Percentiles rank a stretch among this genome's conserved stretches.
Conservation (phyloP, 352 stramenopile species). For the Globisporangium cystogenes region DNA sequence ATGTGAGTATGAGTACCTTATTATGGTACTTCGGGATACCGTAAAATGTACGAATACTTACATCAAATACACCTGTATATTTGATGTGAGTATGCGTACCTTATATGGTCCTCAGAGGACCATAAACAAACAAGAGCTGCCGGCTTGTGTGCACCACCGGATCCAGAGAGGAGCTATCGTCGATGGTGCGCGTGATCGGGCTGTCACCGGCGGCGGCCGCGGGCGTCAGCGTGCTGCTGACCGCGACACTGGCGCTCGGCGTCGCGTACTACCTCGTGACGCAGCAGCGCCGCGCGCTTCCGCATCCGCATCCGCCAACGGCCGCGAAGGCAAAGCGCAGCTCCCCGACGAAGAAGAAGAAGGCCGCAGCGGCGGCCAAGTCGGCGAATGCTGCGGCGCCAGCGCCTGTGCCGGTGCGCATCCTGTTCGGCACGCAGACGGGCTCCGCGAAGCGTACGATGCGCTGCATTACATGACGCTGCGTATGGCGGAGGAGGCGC, state of each 20-base stretch:
- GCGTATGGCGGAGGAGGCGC: no score
- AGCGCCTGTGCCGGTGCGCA: constrained; percentile 51
- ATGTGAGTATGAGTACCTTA: no score
- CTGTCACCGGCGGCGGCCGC: constrained; percentile 23
- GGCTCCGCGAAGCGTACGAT: constrained; percentile 62
- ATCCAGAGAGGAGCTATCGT: not conserved
- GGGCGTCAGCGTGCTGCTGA: constrained; percentile 42
- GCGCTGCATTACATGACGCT: no score
- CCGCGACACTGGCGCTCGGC: constrained; percentile 33
- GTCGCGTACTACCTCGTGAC: constrained; percentile 39
- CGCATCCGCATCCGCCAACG: constrained; percentile 9
- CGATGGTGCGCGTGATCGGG: constrained; percentile 20
- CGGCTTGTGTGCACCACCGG: not conserved
- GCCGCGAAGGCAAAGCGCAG: constrained; percentile 2
- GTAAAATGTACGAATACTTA: no score
- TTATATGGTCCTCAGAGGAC: no score
- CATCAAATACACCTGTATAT: no score
- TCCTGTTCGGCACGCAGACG: constrained; percentile 85
- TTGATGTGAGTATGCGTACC: no score
- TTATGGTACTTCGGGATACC: no score
- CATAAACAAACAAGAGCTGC: no score
- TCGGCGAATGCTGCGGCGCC: not conserved
- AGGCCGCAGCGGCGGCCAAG: constrained; percentile 5
- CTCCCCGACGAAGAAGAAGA: constrained; percentile 8
- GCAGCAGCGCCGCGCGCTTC: constrained; percentile 3